A percentile compares a stretch with the other conserved stretches of the same genome.
Conservation (phyloP, 495 filamentous ascomycete species). For the Hypoxylon cercidicola region DNA sequence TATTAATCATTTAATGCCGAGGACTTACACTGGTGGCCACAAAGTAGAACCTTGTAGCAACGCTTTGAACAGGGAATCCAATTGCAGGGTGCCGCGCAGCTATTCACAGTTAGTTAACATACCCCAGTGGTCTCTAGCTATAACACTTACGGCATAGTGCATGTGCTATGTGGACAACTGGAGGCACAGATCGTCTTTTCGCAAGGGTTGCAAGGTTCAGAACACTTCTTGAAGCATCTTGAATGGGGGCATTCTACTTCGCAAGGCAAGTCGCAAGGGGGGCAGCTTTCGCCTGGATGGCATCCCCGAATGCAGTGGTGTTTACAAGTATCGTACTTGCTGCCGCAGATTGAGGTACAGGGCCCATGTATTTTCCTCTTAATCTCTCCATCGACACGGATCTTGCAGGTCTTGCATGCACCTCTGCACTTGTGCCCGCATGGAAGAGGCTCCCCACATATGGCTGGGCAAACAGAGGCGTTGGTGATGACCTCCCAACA, state of each 20-base stretch:
- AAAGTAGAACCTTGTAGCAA: conserved; percentile 62
- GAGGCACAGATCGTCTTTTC: conserved; percentile 60
- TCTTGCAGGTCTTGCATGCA: conserved; percentile 62
- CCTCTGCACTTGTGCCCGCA: conserved; percentile 73
- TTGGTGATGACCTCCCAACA: conserved; percentile 61
- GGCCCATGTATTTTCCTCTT: conserved; percentile 53
- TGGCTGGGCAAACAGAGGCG: conserved; percentile 56
- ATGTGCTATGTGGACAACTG: conserved; percentile 63
- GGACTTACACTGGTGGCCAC: conserved; percentile 62
- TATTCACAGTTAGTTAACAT: conserved; percentile 8
- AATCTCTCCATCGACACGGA: conserved; percentile 32
- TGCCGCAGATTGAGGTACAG: conserved; percentile 65
- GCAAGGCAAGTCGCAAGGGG: conserved; percentile 64
- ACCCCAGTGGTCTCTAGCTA: background rate
- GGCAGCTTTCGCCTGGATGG: conserved; percentile 63
- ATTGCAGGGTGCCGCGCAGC: conserved; percentile 73
- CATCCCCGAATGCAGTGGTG: conserved; percentile 67
- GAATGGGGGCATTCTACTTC: conserved; percentile 70
- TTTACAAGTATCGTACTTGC: conserved; percentile 64
- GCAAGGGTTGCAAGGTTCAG: conserved; percentile 72
- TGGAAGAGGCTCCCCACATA: conserved; percentile 57
- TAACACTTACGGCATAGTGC: conserved; percentile 62
- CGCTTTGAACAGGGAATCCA: conserved; percentile 70
- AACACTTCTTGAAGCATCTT: conserved; percentile 63
- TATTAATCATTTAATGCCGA: background rate